phyloP scores from a whole-genome alignment of 73 alveolate species.

The Paramecium bursaria region DNA sequence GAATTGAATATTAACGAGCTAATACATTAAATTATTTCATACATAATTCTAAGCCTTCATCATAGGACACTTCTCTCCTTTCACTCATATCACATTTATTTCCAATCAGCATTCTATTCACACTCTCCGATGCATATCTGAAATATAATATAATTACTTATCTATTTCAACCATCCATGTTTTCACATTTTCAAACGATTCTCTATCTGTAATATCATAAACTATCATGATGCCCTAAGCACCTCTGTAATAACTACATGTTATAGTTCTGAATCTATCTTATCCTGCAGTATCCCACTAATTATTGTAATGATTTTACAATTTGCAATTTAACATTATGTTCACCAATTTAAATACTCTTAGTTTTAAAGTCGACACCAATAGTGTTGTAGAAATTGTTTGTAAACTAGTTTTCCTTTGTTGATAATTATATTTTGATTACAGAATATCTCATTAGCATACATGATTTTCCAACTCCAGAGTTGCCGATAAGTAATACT shows the following conservation, averaged over 20 bases:
- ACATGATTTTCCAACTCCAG: conserved; percentile 83
- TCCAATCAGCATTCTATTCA: conserved; percentile 84
- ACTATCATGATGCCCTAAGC: conserved; percentile 88
- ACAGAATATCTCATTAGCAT: conserved; percentile 76
- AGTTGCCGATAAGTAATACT: conserved; percentile 80
- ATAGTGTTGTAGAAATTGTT: conserved; percentile 72
- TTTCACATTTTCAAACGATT: conserved; percentile 85
- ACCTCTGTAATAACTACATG: conserved; percentile 81
- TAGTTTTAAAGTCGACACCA: conserved; percentile 77
- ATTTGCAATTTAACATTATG: conserved; percentile 60
- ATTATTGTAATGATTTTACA: not conserved
- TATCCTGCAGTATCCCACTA: conserved; percentile 92
- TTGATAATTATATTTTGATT: not conserved
- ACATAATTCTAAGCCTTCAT: conserved; percentile 82
- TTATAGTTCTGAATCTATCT: conserved; percentile 84
- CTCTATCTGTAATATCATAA: conserved; percentile 81
- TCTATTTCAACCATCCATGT: conserved; percentile 90
- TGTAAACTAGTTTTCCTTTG: conserved; percentile 72
- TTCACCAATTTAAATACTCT: conserved; percentile 61
- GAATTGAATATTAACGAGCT: conserved; percentile 60
- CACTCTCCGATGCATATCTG: conserved; percentile 80
- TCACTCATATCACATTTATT: conserved; percentile 90
- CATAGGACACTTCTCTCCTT: conserved; percentile 80
- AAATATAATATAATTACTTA: conserved; percentile 33
- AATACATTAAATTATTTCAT: not conserved